Percentiles rank a stretch among this genome's conserved stretches.
phyloP scores from a whole-genome alignment of 2,329 filamentous ascomycete species.

The Fusarium zealandicum region DNA sequence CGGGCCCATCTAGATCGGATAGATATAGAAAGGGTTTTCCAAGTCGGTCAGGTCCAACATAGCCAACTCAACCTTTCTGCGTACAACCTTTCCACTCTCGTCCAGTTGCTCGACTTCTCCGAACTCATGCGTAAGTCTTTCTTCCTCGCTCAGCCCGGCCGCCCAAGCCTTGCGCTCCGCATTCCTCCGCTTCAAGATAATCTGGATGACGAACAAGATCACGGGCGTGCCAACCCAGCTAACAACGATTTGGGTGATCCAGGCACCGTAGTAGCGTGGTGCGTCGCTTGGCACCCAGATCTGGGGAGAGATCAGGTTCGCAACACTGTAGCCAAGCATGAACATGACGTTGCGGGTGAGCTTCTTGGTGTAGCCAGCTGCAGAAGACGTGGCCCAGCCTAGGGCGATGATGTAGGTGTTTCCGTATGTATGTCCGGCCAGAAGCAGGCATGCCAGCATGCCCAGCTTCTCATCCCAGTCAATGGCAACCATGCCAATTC shows the following conservation, averaged over 20 bases:
- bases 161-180: slow-evolving; percentile 36
- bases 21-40: slow-evolving; percentile 50
- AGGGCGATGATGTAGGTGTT: slow-evolving; percentile 41
- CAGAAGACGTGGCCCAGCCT: slow-evolving; percentile 47
- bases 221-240: slow-evolving; percentile 48
- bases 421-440: slow-evolving; percentile 46
- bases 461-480: slow-evolving; percentile 37
- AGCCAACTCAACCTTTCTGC: slow-evolving; percentile 46
- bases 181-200: slow-evolving; percentile 45
- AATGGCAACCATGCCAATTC: slow-evolving; percentile 42
- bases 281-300: slow-evolving; percentile 44
- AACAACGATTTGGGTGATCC: slow-evolving; percentile 37
- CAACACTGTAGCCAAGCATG: slow-evolving; percentile 47
- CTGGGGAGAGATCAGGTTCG: slow-evolving; percentile 49
- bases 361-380: slow-evolving; percentile 53
- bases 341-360: slow-evolving; percentile 52
- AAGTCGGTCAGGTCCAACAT: slow-evolving; percentile 50
- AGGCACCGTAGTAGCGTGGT: slow-evolving; percentile 41
- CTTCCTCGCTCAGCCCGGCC: slow-evolving; percentile 8
- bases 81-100: slow-evolving; percentile 41
- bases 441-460: slow-evolving; percentile 39
- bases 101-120: slow-evolving; percentile 40
- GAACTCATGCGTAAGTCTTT: slow-evolving; percentile 37
- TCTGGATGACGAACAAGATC: slow-evolving; percentile 44
- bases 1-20: slow-evolving; percentile 32